These are phyloP conservation scores for Nakazawaea laoshanensis DNA, from an alignment of 805 yeast genomes.

Conservation along the genomic window DNA sequence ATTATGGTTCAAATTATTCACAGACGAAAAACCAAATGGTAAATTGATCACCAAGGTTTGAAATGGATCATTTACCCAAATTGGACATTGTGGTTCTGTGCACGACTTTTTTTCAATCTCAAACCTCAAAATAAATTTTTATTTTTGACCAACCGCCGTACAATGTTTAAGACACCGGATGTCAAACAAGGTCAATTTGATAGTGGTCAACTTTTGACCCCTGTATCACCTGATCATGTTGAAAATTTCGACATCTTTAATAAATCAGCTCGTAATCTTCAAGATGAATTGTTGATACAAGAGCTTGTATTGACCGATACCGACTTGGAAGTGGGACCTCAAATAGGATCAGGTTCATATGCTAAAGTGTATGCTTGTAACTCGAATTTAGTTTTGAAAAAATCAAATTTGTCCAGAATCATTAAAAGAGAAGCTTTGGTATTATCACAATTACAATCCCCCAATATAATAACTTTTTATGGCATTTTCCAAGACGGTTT, in stretches of 20 bases:
- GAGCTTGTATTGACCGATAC: background rate
- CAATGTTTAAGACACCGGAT: no score
- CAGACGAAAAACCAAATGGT: slow-evolving; percentile 36
- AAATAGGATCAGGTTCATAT: slow-evolving; percentile 2
- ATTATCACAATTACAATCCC: slow-evolving; percentile 4
- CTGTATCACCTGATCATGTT: slow-evolving; percentile 1
- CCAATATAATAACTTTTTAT: no score
- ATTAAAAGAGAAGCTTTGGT: slow-evolving; percentile 6
- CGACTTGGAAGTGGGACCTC: background rate
- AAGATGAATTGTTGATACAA: slow-evolving; percentile 4
- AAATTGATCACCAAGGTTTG: slow-evolving; percentile 41
- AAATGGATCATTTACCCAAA: no score
- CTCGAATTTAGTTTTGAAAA: no score
- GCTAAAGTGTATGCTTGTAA: slow-evolving; percentile 2
- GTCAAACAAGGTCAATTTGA: no score
- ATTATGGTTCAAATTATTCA: slow-evolving; percentile 38
- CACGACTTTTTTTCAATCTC: no score
- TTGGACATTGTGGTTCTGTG: no score
- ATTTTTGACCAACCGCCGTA: no score
- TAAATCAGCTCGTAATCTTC: background rate
- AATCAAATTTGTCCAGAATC: no score
- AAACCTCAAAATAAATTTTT: no score
- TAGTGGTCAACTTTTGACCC: slow-evolving; percentile 1
- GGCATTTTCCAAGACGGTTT: no score
- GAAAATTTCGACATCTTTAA: background rate